phyloP scores from a whole-genome alignment of 768 basidiomycete species.

The Fomitopsis serialis region DNA sequence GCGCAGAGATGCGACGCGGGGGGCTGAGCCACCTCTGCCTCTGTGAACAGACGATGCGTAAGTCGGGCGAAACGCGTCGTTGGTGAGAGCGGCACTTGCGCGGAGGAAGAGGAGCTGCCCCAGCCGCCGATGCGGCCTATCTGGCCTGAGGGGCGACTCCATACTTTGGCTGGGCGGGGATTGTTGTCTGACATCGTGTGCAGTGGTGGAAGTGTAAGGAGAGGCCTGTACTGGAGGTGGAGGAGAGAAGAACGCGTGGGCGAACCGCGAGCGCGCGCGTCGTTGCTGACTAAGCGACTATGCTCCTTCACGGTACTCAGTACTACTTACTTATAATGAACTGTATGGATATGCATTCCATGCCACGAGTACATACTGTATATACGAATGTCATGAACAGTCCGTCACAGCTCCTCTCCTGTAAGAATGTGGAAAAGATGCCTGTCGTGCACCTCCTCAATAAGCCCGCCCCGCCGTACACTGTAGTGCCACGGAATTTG shows the following conservation, averaged over 20 bases:
- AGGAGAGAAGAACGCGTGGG: no score
- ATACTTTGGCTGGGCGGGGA: neutral
- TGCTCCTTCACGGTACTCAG: no score
- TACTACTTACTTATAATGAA: no score
- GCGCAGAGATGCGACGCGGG: constrained; percentile 22
- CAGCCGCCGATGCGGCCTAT: constrained; percentile 18
- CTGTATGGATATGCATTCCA: no score
- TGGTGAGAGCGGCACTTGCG: constrained; percentile 1
- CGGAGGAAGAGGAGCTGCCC: constrained; percentile 10
- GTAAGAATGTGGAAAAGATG: neutral
- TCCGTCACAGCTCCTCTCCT: neutral
- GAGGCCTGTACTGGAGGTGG: no score
- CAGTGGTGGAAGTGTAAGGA: no score
- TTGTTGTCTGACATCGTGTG: neutral
- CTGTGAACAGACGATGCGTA: neutral
- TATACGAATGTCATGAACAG: neutral
- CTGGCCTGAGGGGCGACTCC: constrained; percentile 5
- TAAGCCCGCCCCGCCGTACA: constrained; percentile 6
- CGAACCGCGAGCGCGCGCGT: no score
- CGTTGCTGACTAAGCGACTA: no score
- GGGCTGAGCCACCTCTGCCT: constrained; percentile 9
- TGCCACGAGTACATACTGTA: no score
- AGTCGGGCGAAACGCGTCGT: neutral
- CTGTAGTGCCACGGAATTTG: constrained; percentile 1
- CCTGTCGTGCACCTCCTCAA: constrained; percentile 8